A percentile compares a stretch with the other conserved stretches of the same genome.
These are phyloP conservation scores for Ophiostoma sp. DNA, from an alignment of 2,329 filamentous ascomycete species.

Conservation along the genomic window DNA sequence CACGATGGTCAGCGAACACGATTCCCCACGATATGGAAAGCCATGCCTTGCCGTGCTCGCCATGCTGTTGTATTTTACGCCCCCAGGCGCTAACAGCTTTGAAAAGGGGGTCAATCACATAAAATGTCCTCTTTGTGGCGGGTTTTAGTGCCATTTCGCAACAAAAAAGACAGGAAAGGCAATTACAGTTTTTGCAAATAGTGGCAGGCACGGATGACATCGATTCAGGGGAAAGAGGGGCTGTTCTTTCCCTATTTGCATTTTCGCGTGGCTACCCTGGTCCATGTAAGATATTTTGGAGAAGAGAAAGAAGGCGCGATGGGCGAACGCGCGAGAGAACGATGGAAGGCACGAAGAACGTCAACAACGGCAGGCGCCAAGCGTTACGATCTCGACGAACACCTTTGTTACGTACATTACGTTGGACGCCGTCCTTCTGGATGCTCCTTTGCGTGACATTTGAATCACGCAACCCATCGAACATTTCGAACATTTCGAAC, in stretches of 20 bases:
- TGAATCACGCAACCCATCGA: conserved; percentile 14
- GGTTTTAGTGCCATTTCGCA: not conserved
- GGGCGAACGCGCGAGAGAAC: not conserved
- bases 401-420: not conserved
- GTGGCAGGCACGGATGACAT: conserved; percentile 1
- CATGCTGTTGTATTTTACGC: not conserved
- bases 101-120: not conserved
- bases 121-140: not conserved
- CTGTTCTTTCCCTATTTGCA: not conserved
- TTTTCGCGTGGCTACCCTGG: conserved; percentile 17
- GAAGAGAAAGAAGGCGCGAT: not conserved
- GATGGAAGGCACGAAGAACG: not conserved
- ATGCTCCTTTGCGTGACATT: not conserved
- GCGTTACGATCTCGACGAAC: not conserved
- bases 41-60: not conserved
- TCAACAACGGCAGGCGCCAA: conserved; percentile 8
- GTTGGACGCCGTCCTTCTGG: not conserved
- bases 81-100: not conserved
- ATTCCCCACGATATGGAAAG: not conserved
- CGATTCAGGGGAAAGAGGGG: not conserved
- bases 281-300: not conserved
- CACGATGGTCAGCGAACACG: not conserved
- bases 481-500: not conserved
- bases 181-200: not conserved
- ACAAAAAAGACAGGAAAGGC: not conserved